These are phyloP conservation scores for Xylariaceae sp. DNA, from an alignment of 2,329 filamentous ascomycete species.

Conservation along the genomic window DNA sequence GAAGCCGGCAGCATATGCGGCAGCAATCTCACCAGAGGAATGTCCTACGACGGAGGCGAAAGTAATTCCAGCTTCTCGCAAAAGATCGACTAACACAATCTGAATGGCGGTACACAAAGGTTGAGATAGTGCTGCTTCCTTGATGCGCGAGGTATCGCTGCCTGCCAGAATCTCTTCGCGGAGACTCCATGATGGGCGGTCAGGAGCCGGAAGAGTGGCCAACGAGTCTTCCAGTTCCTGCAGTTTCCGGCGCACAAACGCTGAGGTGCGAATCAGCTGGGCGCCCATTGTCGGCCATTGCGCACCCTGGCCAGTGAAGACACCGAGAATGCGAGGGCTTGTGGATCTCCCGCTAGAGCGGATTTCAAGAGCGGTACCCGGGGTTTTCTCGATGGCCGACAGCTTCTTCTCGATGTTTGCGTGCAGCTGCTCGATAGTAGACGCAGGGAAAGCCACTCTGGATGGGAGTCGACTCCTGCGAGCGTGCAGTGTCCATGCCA, in stretches of 20 bases:
- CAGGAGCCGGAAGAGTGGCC: conserved; percentile 17
- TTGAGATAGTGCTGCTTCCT: conserved; percentile 31
- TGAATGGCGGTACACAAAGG: conserved; percentile 27
- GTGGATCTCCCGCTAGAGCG: conserved; percentile 4
- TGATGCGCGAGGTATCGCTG: conserved; percentile 27
- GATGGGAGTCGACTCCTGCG: conserved; percentile 7
- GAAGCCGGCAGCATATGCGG: conserved; percentile 45
- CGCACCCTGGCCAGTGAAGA: conserved; percentile 30
- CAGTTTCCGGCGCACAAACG: conserved; percentile 3
- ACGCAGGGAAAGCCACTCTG: conserved; percentile 8
- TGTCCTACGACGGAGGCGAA: conserved; percentile 24
- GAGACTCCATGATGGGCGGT: conserved; percentile 30
- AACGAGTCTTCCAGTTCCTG: conserved; percentile 24
- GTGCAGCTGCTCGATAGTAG: conserved; percentile 1
- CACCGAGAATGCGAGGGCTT: conserved; percentile 18
- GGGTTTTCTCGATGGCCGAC: not conserved
- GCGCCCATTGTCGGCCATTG: conserved; percentile 31
- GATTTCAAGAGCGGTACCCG: conserved; percentile 3
- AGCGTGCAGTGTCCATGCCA: conserved; percentile 14
- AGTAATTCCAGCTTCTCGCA: conserved; percentile 11
- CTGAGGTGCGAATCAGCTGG: conserved; percentile 14
- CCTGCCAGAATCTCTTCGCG: conserved; percentile 19
- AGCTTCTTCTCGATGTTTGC: conserved; percentile 8
- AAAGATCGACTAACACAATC: conserved; percentile 22
- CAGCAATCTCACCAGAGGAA: conserved; percentile 42